phyloP scores from a whole-genome alignment of 164 flowering plant genomes.

The Santalum album region DNA sequence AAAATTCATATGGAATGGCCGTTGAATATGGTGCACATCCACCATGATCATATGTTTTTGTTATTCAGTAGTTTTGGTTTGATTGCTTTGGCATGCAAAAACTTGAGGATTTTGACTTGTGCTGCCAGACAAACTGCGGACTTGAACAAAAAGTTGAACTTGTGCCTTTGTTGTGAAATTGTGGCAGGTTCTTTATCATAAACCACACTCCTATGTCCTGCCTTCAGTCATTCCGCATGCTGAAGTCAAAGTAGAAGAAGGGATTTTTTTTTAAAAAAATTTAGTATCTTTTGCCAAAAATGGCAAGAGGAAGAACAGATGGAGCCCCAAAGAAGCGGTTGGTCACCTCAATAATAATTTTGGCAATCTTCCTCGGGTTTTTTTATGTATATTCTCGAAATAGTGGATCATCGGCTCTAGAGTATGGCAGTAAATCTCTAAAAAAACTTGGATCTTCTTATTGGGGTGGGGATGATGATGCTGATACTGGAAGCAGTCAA shows the following conservation, averaged over 20 bases:
- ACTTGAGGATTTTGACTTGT: no score
- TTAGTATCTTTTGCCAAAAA: slow-evolving; percentile 6
- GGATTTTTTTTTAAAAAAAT: no score
- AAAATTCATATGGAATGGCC: no score
- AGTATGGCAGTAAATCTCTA: slow-evolving; percentile 25
- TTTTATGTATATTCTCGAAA: slow-evolving; percentile 17
- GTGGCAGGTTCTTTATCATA: not conserved
- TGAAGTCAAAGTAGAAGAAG: not conserved
- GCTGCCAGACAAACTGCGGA: no score
- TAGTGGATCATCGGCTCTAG: slow-evolving; percentile 22
- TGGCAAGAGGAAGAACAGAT: slow-evolving; percentile 26
- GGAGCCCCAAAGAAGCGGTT: slow-evolving; percentile 22
- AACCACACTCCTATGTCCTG: not conserved
- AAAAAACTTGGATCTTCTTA: slow-evolving; percentile 28
- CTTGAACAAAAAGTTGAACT: no score
- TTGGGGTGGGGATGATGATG: slow-evolving; percentile 29
- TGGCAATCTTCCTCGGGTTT: slow-evolving; percentile 13
- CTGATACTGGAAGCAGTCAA: slow-evolving; percentile 9
- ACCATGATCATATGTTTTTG: no score
- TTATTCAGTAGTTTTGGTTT: no score
- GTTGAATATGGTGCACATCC: no score
- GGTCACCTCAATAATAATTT: slow-evolving; percentile 13
- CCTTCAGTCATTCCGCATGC: not conserved
- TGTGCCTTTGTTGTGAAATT: no score
- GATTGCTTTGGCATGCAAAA: no score